Conservation (phyloP, 441 rosid species). For the Jatropha podagrica region DNA sequence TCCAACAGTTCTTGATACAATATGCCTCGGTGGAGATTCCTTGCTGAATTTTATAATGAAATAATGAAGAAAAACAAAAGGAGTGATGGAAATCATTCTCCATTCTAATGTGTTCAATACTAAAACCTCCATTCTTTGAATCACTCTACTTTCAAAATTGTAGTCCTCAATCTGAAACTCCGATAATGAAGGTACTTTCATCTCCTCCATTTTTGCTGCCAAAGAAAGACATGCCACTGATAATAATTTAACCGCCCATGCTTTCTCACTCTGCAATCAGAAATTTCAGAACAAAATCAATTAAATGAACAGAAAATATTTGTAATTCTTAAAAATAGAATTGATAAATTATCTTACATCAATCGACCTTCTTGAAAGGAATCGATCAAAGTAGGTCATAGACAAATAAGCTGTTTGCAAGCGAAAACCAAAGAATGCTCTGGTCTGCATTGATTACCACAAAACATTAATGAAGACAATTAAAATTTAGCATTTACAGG, state of each 20-base stretch:
- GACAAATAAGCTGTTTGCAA: conserved; percentile 53
- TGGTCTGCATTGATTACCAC: conserved; percentile 39
- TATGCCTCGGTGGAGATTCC: conserved; percentile 21
- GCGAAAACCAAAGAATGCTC: conserved; percentile 39
- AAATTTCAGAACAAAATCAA: background rate
- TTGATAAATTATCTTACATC: conserved; percentile 33
- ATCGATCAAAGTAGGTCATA: conserved; percentile 55
- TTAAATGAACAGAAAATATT: background rate
- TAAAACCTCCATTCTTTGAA: conserved; percentile 62
- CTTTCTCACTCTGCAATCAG: conserved; percentile 36
- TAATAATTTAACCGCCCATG: conserved; percentile 46
- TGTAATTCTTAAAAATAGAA: background rate
- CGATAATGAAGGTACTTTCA: conserved; percentile 35
- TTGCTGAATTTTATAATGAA: conserved; percentile 35
- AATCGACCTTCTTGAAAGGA: conserved; percentile 42
- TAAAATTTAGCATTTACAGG: background rate
- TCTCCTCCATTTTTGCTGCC: conserved; percentile 70
- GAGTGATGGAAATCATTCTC: conserved; percentile 48
- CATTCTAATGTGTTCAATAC: conserved; percentile 52
- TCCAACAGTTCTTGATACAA: conserved; percentile 24
- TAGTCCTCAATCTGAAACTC: conserved; percentile 34
- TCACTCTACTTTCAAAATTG: conserved; percentile 29
- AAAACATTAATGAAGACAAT: background rate
- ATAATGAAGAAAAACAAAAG: conserved; percentile 47
- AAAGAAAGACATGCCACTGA: conserved; percentile 57